Percentiles rank a stretch among this genome's conserved stretches.
Evolutionary conservation across 768 basidiomycete species (phyloP).

Genomic region (Pilatotrama ljubarskyi): DNA sequence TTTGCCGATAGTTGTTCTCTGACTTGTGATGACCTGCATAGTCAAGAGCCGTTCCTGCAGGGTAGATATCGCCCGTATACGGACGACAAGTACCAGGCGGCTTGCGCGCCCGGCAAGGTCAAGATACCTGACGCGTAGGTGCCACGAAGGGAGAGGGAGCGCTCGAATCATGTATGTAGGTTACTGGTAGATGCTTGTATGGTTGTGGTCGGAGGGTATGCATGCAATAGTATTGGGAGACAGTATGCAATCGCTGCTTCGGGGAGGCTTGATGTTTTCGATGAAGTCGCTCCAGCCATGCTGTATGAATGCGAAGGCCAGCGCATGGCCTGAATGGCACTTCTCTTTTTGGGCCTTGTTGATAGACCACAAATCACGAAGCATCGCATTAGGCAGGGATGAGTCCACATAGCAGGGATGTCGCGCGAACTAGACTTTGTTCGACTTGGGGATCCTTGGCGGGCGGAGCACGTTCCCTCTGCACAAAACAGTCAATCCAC

Average conservation of each 20-base stretch:
- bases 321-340: too few species aligned
- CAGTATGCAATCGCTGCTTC: too few species aligned
- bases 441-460: conserved; percentile 17
- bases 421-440: conserved; percentile 43
- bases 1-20: too few species aligned
- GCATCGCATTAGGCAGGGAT: background rate
- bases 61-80: conserved; percentile 37
- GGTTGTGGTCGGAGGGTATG: background rate
- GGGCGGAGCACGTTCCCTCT: conserved; percentile 19
- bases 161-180: background rate
- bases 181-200: background rate
- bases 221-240: too few species aligned
- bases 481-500: background rate
- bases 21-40: too few species aligned
- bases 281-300: too few species aligned
- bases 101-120: conserved; percentile 7
- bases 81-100: conserved; percentile 23
- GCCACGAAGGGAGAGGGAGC: background rate
- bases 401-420: conserved; percentile 68
- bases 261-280: too few species aligned
- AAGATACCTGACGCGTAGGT: conserved; percentile 13
- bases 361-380: background rate
- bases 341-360: too few species aligned
- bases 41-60: conserved; percentile 30
- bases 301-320: too few species aligned